Base-by-base conservation (phyloP, 2,329 filamentous ascomycete species). In the Stemphylium beticola region DNA sequence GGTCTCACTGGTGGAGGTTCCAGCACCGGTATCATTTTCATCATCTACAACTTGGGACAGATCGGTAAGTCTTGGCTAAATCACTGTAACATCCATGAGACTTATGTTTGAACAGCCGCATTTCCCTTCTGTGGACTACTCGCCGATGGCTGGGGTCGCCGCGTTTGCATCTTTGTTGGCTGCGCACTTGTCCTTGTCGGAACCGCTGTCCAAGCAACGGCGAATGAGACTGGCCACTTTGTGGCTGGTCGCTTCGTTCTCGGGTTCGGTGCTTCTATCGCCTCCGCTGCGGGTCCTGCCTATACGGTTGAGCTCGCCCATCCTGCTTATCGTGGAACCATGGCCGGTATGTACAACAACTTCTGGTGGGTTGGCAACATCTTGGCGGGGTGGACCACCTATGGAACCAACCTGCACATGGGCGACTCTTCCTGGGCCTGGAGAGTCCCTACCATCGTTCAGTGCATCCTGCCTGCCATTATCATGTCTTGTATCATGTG, bases 281-380 rank as follows among this genome's bases (percentile, higher is more conserved):
- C 82, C 2, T 79, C 80, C n/a, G 79, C 81, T 11, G 82, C 83
- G 2, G 83, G 80, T 1, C 84, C 84, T 3, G 79, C 82, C n/a
- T 86, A 85, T 59, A 81, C 81, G 9, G 81, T 85, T 43, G 85
- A 88, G 66, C 73, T 87, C 33, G 80, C 83, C 2, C 85, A 87
- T 61, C 85, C 86, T 0, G 81, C 81, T 4, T 85, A 84, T 66
- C 79, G 86, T 59, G 85, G 85, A 29, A 79, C 83, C 17, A 80
- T 86, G 73, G 84, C 84, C 3, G 86, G 83, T 20, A 78, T 87
- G 66, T 84, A 79, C 62, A 82, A 81, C 60, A 76, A 73, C 55
- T 75, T 76, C 58, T 77, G 74, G 73, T 76, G 73, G 68, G 37
- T 77, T 2, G 85, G 82, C 4, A 82, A 81, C 51, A 83, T 84